Base-by-base conservation (phyloP, 148 eudicot genomes). In the Heliosperma pusillum region DNA sequence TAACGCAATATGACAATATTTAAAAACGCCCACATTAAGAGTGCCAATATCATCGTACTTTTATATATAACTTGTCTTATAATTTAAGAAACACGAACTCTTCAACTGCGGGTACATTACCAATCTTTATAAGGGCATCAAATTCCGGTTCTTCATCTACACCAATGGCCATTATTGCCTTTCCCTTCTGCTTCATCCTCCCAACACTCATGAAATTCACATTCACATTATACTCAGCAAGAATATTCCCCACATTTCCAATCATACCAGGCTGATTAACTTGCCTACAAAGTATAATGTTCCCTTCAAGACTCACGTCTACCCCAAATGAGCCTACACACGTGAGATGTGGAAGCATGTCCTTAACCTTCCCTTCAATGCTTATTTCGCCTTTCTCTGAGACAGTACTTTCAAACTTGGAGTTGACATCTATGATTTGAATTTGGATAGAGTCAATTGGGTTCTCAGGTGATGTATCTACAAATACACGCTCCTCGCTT, bases 211-310 rank as follows among this genome's bases (percentile, higher is more conserved):
- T 91, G 50, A 91, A 91, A 72, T 83, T 93, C 70, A 93, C 94
- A 78, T 91, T 93, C 73, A 83, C 92, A 69, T 93, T 93, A 20
- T 66, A 70, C 71, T 93, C 86, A 0, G 85, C 97, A 21, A 93
- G 89, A 58, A 91, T 86, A 76, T 82, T 91, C 1, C 98, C 98
- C 20, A 93, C 98, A 2, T 33, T 76, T 2, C 98, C 97, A 4
- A 93, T 93, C 98, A 93, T 87, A 5, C 98, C 98, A 0, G 98
- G 98, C 74, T 93, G 98, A 76, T 93, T 95, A 12, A 88, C 85
- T 66, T 93, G 97, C 65, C 88, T 82, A 74, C 97, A 93, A 10
- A 91, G 74, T 21, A 93, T 91, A 65, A 93, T 83, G 70, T 85
- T 93, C 45, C 94, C 95, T 71, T 91, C 97, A 50, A 93, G 80